These are phyloP conservation scores for Alternaria sp. DNA, from an alignment of 2,329 filamentous ascomycete species.

Conservation along the genomic window DNA sequence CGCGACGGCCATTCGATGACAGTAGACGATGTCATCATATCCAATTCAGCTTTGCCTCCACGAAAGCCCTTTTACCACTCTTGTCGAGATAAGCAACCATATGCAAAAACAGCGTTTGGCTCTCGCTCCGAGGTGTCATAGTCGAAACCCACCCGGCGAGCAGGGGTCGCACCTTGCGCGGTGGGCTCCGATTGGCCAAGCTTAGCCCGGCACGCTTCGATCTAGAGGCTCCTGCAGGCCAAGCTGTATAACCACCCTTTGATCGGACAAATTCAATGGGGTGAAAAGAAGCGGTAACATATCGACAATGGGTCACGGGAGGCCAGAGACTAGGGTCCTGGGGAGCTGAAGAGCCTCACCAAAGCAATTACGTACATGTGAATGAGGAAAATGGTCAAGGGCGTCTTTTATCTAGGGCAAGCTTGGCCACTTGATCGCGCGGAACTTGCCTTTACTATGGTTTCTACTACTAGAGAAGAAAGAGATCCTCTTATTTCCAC, in stretches of 20 bases:
- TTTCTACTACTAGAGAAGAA: not conserved
- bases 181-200: conserved; percentile 1
- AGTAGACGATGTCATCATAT: not conserved
- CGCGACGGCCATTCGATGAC: not conserved
- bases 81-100: conserved; percentile 1
- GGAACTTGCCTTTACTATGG: not conserved
- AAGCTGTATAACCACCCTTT: conserved; percentile 3
- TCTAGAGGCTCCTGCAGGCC: conserved; percentile 8
- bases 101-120: not conserved
- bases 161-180: not conserved
- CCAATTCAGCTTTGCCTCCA: not conserved
- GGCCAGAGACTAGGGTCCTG: not conserved
- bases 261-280: conserved; percentile 2
- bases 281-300: not conserved
- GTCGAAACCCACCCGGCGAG: not conserved
- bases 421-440: not conserved
- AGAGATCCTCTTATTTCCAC: not conserved
- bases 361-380: conserved; percentile 5
- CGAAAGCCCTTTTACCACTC: not conserved
- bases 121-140: not conserved
- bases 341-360: not conserved
- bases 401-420: not conserved
- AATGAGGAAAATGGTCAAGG: not conserved
- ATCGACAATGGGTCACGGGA: not conserved
- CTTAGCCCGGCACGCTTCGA: not conserved